phyloP scores from a whole-genome alignment of 2,329 filamentous ascomycete genomes.

The Talaromyces piceae region DNA sequence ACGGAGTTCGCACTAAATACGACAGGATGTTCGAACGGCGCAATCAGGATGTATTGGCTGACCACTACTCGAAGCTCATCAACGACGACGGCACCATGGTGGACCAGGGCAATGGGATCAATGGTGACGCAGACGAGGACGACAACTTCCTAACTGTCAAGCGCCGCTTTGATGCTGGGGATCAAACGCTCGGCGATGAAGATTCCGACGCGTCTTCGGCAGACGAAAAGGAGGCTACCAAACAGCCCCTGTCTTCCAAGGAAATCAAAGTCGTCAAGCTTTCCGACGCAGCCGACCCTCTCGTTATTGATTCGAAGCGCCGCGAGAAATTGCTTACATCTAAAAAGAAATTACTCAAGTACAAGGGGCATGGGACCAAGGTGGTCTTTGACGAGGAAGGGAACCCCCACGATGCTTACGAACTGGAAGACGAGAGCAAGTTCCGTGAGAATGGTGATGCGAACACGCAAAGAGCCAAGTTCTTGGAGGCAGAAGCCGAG shows the following conservation, averaged over 20 bases:
- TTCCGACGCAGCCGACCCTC: conserved; percentile 52
- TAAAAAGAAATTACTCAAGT: conserved; percentile 88
- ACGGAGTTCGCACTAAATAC: conserved; percentile 81
- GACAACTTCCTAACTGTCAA: conserved; percentile 85
- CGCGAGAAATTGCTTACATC: conserved; percentile 90
- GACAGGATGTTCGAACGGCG: conserved; percentile 96
- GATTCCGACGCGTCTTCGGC: conserved; percentile 13
- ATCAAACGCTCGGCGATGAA: conserved; percentile 40
- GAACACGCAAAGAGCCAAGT: conserved; percentile 66
- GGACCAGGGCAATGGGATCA: conserved; percentile 27
- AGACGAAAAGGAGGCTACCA: conserved; percentile 29
- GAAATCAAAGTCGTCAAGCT: conserved; percentile 41
- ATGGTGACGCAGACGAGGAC: conserved; percentile 56
- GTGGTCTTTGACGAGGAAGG: conserved; percentile 91
- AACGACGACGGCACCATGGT: conserved; percentile 47
- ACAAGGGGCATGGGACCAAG: conserved; percentile 78
- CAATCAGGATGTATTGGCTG: conserved; percentile 92
- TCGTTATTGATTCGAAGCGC: conserved; percentile 88
- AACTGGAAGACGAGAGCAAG: conserved; percentile 75
- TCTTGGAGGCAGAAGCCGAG: conserved; percentile 67
- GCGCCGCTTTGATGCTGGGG: conserved; percentile 68
- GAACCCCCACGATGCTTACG: conserved; percentile 74
- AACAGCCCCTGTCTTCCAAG: neutral
- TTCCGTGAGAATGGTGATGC: conserved; percentile 70
- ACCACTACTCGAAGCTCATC: conserved; percentile 85